phyloP scores from a whole-genome alignment of 1,284 basidiomycete genomes.

The Heterobasidion occidentale region DNA sequence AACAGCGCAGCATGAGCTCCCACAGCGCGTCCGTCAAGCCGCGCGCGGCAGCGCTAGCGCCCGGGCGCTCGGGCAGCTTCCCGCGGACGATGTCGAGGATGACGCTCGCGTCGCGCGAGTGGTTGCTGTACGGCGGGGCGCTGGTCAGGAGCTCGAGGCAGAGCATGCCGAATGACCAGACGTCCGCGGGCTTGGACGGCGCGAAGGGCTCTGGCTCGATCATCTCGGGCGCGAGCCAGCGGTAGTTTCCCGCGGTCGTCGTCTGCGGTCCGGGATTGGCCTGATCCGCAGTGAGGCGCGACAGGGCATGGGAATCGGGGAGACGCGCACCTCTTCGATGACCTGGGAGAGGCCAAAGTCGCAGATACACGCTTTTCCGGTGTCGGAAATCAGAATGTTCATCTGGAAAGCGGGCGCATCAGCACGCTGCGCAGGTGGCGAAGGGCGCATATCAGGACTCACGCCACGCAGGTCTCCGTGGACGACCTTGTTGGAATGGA shows the following conservation, averaged over 20 bases:
- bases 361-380: constrained; percentile 27
- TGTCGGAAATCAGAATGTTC: constrained; percentile 30
- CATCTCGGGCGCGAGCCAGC: constrained; percentile 33
- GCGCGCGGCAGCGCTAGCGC: constrained; percentile 6
- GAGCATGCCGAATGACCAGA: constrained; percentile 39
- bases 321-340: constrained; percentile 23
- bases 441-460: constrained; percentile 7
- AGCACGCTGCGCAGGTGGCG: no score
- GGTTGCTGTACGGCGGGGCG: constrained; percentile 25
- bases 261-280: constrained; percentile 4
- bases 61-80: constrained; percentile 24
- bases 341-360: constrained; percentile 35
- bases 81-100: constrained; percentile 21
- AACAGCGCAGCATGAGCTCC: constrained; percentile 31
- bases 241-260: constrained; percentile 15
- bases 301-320: not conserved
- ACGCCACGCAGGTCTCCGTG: constrained; percentile 41
- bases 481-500: constrained; percentile 30
- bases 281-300: not conserved
- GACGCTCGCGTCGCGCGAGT: constrained; percentile 22
- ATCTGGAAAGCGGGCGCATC: constrained; percentile 16
- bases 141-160: constrained; percentile 35
- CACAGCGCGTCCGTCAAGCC: constrained; percentile 31
- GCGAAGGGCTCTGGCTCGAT: constrained; percentile 13
- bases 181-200: constrained; percentile 29